Percentiles rank a stretch among this genome's conserved stretches.
Conservation (phyloP, 2,329 filamentous ascomycete genomes). For the Furcasterigmium sp. region DNA sequence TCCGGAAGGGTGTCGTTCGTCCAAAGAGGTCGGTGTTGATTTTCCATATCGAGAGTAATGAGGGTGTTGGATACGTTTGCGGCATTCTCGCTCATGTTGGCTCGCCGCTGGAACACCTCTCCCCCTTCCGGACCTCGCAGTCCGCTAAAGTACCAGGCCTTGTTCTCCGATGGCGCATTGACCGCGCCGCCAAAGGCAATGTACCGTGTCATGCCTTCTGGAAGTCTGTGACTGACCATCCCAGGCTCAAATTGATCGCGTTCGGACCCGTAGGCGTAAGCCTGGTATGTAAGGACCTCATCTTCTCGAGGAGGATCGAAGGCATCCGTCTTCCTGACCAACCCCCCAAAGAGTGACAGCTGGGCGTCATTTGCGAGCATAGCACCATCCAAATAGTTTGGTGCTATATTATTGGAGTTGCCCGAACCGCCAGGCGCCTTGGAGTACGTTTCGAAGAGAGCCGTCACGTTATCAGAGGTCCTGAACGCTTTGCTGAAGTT, state of each 20-base stretch:
- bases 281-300: constrained; percentile 44
- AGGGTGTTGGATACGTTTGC: constrained; percentile 48
- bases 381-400: constrained; percentile 56
- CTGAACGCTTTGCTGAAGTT: constrained; percentile 55
- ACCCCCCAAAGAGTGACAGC: constrained; percentile 60
- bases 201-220: constrained; percentile 49
- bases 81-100: constrained; percentile 30
- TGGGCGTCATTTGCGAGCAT: constrained; percentile 61
- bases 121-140: constrained; percentile 46
- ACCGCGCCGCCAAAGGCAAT: constrained; percentile 59
- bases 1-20: constrained; percentile 47
- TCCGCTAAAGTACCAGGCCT: constrained; percentile 68
- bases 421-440: constrained; percentile 41
- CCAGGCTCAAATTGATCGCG: constrained; percentile 30
- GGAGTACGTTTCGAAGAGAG: constrained; percentile 39
- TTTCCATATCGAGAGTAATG: constrained; percentile 55
- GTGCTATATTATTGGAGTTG: constrained; percentile 47
- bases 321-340: constrained; percentile 28
- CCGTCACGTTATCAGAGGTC: constrained; percentile 45
- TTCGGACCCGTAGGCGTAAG: constrained; percentile 41
- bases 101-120: constrained; percentile 32
- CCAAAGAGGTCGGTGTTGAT: constrained; percentile 47
- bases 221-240: constrained; percentile 35
- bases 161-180: constrained; percentile 64
- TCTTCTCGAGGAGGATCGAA: constrained; percentile 34